Evolutionary conservation across 2,329 filamentous ascomycete species (phyloP).

Genomic region (Paecilomyces formosus): DNA sequence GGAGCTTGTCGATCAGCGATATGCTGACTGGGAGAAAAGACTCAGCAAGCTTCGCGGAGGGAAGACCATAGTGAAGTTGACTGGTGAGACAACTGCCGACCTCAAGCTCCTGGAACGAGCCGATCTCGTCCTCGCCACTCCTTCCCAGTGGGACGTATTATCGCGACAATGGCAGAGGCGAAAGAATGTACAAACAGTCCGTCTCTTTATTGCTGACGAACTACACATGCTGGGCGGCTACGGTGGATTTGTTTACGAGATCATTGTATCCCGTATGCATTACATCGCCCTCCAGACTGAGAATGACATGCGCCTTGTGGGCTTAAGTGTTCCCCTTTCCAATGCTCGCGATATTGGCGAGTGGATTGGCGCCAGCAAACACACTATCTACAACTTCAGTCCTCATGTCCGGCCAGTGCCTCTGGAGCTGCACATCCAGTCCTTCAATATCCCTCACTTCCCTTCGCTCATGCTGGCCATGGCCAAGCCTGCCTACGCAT

Average conservation of each 20-base stretch:
- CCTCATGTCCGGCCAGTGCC: slow-evolving; percentile 83
- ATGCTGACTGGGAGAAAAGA: slow-evolving; percentile 78
- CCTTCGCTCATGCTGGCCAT: slow-evolving; percentile 98
- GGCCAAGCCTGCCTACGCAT: slow-evolving; percentile 87
- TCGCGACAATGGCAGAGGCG: slow-evolving; percentile 94
- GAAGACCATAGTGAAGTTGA: slow-evolving; percentile 87
- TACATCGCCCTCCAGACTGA: slow-evolving; percentile 87
- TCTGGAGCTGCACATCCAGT: slow-evolving; percentile 88
- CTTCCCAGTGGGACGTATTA: slow-evolving; percentile 89
- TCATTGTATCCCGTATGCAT: slow-evolving; percentile 95
- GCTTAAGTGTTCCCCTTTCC: slow-evolving; percentile 81
- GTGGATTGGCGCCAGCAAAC: slow-evolving; percentile 96
- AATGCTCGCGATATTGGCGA: slow-evolving; percentile 93
- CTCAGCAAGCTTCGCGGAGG: slow-evolving; percentile 67
- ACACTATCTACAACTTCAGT: slow-evolving; percentile 98
- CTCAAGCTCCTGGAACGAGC: slow-evolving; percentile 79
- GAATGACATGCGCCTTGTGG: slow-evolving; percentile 76
- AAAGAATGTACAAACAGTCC: slow-evolving; percentile 87
- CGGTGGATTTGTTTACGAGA: slow-evolving; percentile 85
- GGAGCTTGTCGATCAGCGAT: slow-evolving; percentile 75
- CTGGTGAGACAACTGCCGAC: slow-evolving; percentile 85
- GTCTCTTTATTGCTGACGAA: slow-evolving; percentile 91
- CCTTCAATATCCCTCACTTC: slow-evolving; percentile 92
- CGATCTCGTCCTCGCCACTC: slow-evolving; percentile 86
- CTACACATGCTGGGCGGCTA: slow-evolving; percentile 86